phyloP scores from a whole-genome alignment of 768 basidiomycete genomes.

The Termitomyces sp. region DNA sequence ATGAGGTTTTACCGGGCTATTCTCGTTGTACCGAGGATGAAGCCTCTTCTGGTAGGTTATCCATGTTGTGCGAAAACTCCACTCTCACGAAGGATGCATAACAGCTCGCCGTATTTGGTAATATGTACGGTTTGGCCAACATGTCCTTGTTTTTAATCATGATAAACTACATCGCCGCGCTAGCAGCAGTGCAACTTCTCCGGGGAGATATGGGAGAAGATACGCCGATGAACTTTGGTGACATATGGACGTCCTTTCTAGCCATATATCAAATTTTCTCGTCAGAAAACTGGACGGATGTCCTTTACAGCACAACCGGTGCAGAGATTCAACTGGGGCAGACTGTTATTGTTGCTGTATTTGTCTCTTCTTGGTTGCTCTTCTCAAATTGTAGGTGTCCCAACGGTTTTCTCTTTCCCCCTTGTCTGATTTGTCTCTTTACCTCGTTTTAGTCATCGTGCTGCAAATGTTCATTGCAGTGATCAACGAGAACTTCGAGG shows the following conservation, averaged over 20 bases:
- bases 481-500: constrained; percentile 91
- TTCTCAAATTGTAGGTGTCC: constrained; percentile 80
- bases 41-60: constrained; percentile 64
- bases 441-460: constrained; percentile 60
- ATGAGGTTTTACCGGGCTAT: constrained; percentile 90
- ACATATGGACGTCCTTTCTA: constrained; percentile 80
- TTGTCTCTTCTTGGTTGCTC: constrained; percentile 79
- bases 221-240: constrained; percentile 65
- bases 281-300: constrained; percentile 90
- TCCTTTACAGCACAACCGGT: constrained; percentile 55
- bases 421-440: neutral
- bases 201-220: constrained; percentile 68
- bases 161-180: constrained; percentile 80
- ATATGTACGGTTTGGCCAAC: constrained; percentile 85
- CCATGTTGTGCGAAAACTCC: neutral
- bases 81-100: neutral
- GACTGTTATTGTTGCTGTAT: constrained; percentile 61
- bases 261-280: constrained; percentile 88
- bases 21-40: constrained; percentile 86
- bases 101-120: constrained; percentile 85
- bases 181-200: constrained; percentile 79
- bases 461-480: constrained; percentile 97
- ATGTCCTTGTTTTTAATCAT: constrained; percentile 89
- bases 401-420: neutral
- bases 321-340: constrained; percentile 67